Base-by-base conservation (phyloP, 148 eudicot genomes). In the Fagopyrum tataricum region DNA sequence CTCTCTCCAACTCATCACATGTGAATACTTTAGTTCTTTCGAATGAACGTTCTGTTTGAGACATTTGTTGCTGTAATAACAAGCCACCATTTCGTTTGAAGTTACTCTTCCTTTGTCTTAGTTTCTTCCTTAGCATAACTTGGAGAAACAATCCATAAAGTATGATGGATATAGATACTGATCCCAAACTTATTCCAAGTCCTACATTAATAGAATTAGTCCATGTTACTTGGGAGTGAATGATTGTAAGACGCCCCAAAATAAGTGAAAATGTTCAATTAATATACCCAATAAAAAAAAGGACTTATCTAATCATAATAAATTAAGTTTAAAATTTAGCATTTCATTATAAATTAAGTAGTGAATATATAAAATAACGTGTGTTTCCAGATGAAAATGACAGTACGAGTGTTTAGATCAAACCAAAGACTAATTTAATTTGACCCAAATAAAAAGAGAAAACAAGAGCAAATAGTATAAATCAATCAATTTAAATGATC, bases 101-200 rank as follows among this genome's bases (percentile, higher is more conserved):
- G 31, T 61, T 31, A 14, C 1, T 14, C 10, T 61, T 15, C 67
- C 41, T 61, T 61, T 5, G 67, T 12, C 67, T 11, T 4, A 61
- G 26, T 42, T 61, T 42, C 67, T 26, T 61, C 24, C 67, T 61
- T 12, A 2, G 7, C n/a, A 12, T 61, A 61, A 31, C 41, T 2
- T 24, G 15, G 2, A 11, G 67, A 61, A 31, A 31, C 67, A 61
- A 61, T 26, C 67, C 67, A 26, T 61, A 61, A 26, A 61, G 41
- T 31, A 31, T 61, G 67, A 61, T 4, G 6, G 6, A 61, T 14
- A 61, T 40, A 61, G 41, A 4, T 61, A 61, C 6, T 12, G 67
- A 61, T 31, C 67, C 67, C 67, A 61, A 61, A 31, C 67, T 31
- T 24, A 61, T 61, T 61, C 67, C 67, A 31, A 61, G 67, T 13